Base-by-base conservation (phyloP, 2,329 filamentous ascomycete genomes). In the Verticillium klebahnii region DNA sequence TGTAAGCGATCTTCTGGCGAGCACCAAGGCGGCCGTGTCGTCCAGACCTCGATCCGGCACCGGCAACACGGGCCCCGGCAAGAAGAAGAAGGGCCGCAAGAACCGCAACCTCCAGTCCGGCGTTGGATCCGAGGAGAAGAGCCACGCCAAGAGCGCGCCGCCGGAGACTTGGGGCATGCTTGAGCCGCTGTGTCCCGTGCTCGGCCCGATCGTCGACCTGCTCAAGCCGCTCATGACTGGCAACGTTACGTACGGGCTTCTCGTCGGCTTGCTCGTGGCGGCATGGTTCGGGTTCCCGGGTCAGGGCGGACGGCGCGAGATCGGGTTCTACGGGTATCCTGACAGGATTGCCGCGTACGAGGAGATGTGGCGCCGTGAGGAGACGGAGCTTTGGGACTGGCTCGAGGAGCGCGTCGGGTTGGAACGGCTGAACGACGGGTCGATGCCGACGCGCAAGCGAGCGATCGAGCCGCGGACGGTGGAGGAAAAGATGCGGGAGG, bases 311-410 rank as follows among this genome's bases (percentile, higher is more conserved):
- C 73, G 63, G 56, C 29, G 56, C n/a, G 75, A 75, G 6, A 67
- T 79, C 61, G 74, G 74, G 2, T 79, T 76, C 69, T 65, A 78
- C 65, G 68, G 73, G 69, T 78, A 77, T 31, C 84, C 90, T 0
- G 87, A 93, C 61, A 85, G 93, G 6, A 77, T 93, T 17, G 87
- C 89, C 2, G 92, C 91, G 0, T 98, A 97, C 72, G 93, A 98
- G 67, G 91, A 97, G 75, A 90, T 98, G 71, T 99, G 94, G 93
- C 84, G 87, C 39, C 82, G 86, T 50, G 92, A 97, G 73, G 93
- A 97, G 72, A 92, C 86, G 66, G 92, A 95, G 69, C 78, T 97
- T 11, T 97, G 93, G 93, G 89, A 91, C 62, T 97, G 93, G 93
- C 79, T 97, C 5, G 93, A 97, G 73, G 91, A 96, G 69, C 84